Conservation (phyloP, 73 alveolate genomes). For the Paramecium caudatum region DNA sequence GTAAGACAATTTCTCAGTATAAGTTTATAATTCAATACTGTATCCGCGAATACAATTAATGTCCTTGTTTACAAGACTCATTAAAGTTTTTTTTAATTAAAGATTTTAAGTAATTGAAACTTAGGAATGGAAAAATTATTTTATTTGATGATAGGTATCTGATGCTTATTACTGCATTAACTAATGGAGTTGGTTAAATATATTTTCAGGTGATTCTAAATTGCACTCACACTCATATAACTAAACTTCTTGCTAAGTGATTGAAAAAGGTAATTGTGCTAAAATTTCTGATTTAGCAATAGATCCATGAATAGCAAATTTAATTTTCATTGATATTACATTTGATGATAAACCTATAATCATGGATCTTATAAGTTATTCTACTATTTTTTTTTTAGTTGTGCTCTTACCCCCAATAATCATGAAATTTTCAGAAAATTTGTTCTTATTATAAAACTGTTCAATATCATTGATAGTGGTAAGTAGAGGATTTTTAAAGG, state of each 20-base stretch:
- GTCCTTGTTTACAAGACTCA: conserved; percentile 26
- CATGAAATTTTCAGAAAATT: not conserved
- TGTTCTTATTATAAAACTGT: not conserved
- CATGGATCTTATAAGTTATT: conserved; percentile 5
- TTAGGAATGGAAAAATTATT: conserved; percentile 43
- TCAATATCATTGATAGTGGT: conserved; percentile 14
- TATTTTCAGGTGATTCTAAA: conserved; percentile 16
- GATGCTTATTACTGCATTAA: not conserved
- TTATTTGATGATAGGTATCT: conserved; percentile 21
- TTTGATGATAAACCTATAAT: not conserved
- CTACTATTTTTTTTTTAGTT: conserved; percentile 45
- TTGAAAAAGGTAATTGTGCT: not conserved
- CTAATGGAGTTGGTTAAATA: not conserved
- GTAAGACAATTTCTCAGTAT: not conserved
- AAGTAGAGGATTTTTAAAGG: conserved; percentile 11
- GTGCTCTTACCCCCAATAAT: conserved; percentile 65
- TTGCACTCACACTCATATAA: conserved; percentile 1
- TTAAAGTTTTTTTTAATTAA: not conserved
- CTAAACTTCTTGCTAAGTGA: not conserved
- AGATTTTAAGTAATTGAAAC: conserved; percentile 4
- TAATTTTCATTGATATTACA: not conserved
- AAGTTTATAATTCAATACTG: not conserved
- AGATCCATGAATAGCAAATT: conserved; percentile 30
- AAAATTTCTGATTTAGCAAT: not conserved
- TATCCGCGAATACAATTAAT: conserved; percentile 17